phyloP scores from a whole-genome alignment of 805 yeast genomes.

The Teunomyces gatunensis region DNA sequence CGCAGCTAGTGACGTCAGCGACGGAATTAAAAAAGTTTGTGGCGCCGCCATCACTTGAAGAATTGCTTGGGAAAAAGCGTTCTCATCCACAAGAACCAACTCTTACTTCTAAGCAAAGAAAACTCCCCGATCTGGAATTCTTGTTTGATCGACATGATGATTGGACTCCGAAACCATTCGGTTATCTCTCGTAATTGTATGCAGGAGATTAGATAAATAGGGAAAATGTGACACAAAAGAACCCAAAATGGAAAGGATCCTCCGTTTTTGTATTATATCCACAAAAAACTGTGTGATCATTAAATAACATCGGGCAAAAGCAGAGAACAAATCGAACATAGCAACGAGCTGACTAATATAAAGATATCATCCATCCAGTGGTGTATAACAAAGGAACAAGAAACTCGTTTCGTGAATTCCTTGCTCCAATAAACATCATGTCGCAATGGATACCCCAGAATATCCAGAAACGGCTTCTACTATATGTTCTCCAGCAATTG shows the following conservation, averaged over 20 bases:
- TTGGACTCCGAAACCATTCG: conserved; percentile 60
- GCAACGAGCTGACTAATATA: too few species aligned
- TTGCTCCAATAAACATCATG: conserved; percentile 12
- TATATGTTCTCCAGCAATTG: conserved; percentile 77
- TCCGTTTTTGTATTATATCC: background rate
- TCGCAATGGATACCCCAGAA: conserved; percentile 78
- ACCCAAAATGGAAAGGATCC: background rate
- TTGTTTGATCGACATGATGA: conserved; percentile 31
- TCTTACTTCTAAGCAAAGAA: conserved; percentile 2
- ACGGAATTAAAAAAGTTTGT: conserved; percentile 5
- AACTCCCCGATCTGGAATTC: conserved; percentile 8
- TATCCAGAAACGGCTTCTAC: conserved; percentile 75
- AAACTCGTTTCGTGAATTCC: background rate
- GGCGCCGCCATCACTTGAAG: conserved; percentile 21
- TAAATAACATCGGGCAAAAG: too few species aligned
- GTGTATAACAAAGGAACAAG: background rate
- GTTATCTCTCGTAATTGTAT: conserved; percentile 17
- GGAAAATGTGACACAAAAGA: background rate
- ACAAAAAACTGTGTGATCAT: background rate
- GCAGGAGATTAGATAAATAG: background rate
- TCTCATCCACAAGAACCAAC: conserved; percentile 17
- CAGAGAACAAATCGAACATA: background rate
- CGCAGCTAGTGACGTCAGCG: background rate
- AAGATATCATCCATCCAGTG: background rate
- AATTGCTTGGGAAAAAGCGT: conserved; percentile 21